Evolutionary conservation across 176 grass and related monocot species (phyloP).

Genomic region (Carex littledalei): DNA sequence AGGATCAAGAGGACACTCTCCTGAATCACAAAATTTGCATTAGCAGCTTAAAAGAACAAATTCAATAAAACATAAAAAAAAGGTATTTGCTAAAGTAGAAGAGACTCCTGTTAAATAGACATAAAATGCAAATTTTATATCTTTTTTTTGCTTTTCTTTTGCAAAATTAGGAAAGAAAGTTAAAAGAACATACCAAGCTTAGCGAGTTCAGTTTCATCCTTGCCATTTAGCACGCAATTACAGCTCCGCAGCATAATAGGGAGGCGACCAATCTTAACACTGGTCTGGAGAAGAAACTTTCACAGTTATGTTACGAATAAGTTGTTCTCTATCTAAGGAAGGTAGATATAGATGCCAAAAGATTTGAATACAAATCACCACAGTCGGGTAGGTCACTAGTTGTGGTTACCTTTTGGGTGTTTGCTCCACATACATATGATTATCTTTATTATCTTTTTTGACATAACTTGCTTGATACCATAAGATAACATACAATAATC

Average conservation of each 20-base stretch:
- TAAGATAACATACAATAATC: constrained; percentile 5
- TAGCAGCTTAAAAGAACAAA: constrained; percentile 4
- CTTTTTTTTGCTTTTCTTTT: no score
- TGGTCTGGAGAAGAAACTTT: constrained; percentile 14
- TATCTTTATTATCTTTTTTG: neutral
- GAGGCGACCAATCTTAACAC: constrained; percentile 56
- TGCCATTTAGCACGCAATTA: constrained; percentile 56
- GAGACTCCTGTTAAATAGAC: neutral
- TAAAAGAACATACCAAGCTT: constrained; percentile 45
- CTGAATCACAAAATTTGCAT: constrained; percentile 31
- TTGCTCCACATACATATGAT: neutral
- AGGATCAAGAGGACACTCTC: constrained; percentile 93
- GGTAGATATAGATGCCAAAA: neutral
- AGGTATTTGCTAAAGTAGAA: neutral
- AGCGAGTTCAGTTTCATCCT: constrained; percentile 76
- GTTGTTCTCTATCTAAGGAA: neutral
- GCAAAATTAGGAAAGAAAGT: neutral
- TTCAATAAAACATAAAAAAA: constrained; percentile 5
- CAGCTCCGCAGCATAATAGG: constrained; percentile 89
- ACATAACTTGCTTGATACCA: neutral
- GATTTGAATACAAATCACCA: neutral
- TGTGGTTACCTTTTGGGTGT: neutral
- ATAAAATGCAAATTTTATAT: no score
- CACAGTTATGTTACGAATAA: neutral
- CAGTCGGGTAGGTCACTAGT: neutral